phyloP scores from a whole-genome alignment of 805 yeast species.

The Komagataella mondaviorum region DNA sequence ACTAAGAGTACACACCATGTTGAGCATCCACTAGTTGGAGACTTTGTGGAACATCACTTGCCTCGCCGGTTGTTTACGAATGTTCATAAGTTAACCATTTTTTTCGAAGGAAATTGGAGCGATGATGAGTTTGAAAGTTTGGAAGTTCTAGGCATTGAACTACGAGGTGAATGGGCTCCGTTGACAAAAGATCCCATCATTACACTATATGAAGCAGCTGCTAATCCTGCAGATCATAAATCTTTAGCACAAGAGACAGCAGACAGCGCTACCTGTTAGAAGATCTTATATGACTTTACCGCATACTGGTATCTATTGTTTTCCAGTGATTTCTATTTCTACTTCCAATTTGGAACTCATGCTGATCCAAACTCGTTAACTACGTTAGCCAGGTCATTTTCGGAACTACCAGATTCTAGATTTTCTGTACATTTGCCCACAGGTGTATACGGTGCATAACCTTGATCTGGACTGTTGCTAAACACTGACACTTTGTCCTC shows the following conservation, averaged over 20 bases:
- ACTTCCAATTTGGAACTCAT: neutral
- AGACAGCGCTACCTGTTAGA: constrained; percentile 2
- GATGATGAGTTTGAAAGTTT: constrained; percentile 46
- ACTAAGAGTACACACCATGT: constrained; percentile 35
- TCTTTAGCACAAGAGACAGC: constrained; percentile 17
- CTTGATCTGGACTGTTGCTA: neutral
- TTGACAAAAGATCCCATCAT: constrained; percentile 57
- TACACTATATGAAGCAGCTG: constrained; percentile 78
- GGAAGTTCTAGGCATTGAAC: constrained; percentile 55
- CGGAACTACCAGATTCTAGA: neutral
- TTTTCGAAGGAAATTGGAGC: constrained; percentile 53
- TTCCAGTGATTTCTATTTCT: neutral
- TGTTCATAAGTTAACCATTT: constrained; percentile 51
- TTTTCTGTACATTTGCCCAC: neutral
- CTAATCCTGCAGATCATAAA: constrained; percentile 84
- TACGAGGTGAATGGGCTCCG: constrained; percentile 59
- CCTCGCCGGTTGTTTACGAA: constrained; percentile 69
- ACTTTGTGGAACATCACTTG: constrained; percentile 69
- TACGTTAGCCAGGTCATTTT: neutral
- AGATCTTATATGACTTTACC: neutral
- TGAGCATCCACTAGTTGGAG: constrained; percentile 56
- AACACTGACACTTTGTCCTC: neutral
- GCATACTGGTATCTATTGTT: neutral
- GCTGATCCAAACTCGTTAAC: neutral
- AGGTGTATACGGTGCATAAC: neutral